phyloP scores from a whole-genome alignment of 1,284 basidiomycete species.

The Athelia sp. region DNA sequence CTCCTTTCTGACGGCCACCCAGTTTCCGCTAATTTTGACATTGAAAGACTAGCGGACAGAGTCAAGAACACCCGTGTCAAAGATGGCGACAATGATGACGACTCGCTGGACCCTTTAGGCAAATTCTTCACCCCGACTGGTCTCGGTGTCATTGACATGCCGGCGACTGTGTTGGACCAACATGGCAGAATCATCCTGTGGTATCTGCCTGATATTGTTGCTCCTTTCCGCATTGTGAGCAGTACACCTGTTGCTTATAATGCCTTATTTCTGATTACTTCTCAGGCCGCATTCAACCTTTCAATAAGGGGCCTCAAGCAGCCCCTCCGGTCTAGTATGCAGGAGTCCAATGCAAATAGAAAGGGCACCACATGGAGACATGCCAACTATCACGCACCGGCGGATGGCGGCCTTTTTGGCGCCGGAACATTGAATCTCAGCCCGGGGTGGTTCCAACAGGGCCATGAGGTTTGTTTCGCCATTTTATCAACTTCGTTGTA shows the following conservation, averaged over 20 bases:
- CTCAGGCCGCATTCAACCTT: background rate
- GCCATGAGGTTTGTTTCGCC: background rate
- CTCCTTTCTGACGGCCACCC: no score
- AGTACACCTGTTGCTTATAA: background rate
- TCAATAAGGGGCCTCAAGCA: background rate
- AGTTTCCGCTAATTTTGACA: background rate
- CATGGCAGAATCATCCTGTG: background rate
- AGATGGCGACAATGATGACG: background rate
- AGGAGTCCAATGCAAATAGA: background rate
- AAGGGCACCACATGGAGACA: background rate
- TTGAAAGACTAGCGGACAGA: background rate
- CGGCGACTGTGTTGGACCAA: background rate
- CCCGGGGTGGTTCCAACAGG: background rate
- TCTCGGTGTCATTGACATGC: background rate
- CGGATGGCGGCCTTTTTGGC: background rate
- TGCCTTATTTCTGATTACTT: background rate
- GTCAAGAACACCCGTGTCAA: background rate
- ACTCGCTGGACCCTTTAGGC: background rate
- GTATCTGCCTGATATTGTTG: background rate
- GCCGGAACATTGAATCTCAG: background rate
- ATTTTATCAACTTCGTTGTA: background rate
- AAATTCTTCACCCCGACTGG: background rate
- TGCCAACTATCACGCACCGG: background rate
- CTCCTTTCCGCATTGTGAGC: background rate
- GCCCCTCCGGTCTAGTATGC: background rate